phyloP scores from a whole-genome alignment of 2,329 filamentous ascomycete species.

The Trichophyton benhamiae region DNA sequence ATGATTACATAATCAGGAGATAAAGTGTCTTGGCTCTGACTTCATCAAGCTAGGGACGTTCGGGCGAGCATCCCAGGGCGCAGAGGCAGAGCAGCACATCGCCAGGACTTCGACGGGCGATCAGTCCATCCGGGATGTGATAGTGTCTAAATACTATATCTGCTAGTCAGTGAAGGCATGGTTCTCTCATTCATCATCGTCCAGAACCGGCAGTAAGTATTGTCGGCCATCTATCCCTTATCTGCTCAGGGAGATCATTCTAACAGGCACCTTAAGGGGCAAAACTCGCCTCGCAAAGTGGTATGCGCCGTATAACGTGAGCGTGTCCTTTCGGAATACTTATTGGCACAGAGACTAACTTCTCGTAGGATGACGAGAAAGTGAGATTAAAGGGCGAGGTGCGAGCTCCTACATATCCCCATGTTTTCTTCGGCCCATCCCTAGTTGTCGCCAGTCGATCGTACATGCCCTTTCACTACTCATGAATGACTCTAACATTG shows the following conservation, averaged over 20 bases:
- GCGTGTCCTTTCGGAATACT: constrained; percentile 16
- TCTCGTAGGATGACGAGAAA: constrained; percentile 75
- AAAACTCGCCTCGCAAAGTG: constrained; percentile 98
- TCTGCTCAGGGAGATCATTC: not conserved
- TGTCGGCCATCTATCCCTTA: not conserved
- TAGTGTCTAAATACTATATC: not conserved
- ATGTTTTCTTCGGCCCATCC: not conserved
- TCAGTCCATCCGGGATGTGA: constrained; percentile 1
- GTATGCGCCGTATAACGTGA: constrained; percentile 87
- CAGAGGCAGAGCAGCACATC: not conserved
- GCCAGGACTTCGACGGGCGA: not conserved
- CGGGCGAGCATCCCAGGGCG: not conserved
- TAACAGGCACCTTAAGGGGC: constrained; percentile 47
- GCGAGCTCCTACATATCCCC: constrained; percentile 17
- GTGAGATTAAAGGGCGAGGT: constrained; percentile 98
- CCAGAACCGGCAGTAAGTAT: constrained; percentile 67
- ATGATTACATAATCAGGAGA: not conserved
- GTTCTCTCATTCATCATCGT: constrained; percentile 81
- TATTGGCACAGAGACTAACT: not conserved
- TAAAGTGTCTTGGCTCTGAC: not conserved
- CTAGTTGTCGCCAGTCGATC: not conserved
- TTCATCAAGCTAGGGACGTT: not conserved
- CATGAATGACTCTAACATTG: not conserved
- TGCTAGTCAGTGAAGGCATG: constrained; percentile 23
- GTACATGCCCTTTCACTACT: too few relatives aligned